These are phyloP conservation scores for Licmophora abbreviata DNA, from an alignment of 108 stramenopile species.

Conservation along the genomic window DNA sequence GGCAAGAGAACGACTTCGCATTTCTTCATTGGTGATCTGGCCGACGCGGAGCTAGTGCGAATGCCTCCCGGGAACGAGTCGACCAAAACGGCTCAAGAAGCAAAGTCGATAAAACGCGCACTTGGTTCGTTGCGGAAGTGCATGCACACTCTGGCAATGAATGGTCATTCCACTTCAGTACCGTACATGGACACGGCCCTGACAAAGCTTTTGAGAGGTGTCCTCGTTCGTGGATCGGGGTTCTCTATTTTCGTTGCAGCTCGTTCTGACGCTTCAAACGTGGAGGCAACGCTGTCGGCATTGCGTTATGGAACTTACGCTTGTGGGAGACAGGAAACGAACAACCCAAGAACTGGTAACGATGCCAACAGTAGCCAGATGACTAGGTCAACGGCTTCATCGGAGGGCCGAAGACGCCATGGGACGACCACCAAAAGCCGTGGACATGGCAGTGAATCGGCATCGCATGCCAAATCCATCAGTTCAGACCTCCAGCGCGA, in stretches of 20 bases:
- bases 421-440: too few relatives aligned
- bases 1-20: constrained; percentile 4
- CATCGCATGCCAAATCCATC: too few relatives aligned
- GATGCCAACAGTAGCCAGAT: too few relatives aligned
- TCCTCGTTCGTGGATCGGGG: constrained; percentile 5
- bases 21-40: constrained; percentile 9
- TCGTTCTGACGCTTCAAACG: neutral
- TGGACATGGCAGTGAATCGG: too few relatives aligned
- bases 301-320: constrained; percentile 9
- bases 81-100: neutral
- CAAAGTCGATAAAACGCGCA: neutral
- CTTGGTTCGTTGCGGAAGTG: constrained; percentile 8
- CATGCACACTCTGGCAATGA: neutral
- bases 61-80: neutral
- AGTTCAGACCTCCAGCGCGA: too few relatives aligned
- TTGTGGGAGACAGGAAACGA: too few relatives aligned
- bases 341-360: too few relatives aligned
- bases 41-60: constrained; percentile 3
- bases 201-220: constrained; percentile 3
- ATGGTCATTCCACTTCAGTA: neutral
- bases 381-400: too few relatives aligned
- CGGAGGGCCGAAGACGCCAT: too few relatives aligned
- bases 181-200: constrained; percentile 5
- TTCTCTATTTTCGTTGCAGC: constrained; percentile 7
- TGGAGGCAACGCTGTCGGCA: constrained; percentile 4